phyloP scores from a whole-genome alignment of 1,284 basidiomycete species.

The Ustilago hordei region DNA sequence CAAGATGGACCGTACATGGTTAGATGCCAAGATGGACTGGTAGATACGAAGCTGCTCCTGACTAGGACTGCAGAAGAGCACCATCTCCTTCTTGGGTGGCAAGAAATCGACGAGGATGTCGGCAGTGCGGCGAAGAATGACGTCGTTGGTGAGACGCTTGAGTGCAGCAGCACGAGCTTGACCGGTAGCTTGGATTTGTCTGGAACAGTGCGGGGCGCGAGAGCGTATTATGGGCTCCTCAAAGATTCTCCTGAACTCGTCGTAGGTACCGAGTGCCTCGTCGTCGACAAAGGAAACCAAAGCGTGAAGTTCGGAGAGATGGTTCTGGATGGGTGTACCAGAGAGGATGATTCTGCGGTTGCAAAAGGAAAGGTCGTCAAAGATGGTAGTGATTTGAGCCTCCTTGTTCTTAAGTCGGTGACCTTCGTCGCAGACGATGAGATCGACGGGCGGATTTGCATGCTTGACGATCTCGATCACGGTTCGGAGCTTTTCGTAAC shows the following conservation, averaged over 20 bases:
- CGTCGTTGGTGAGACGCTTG: conserved; percentile 81
- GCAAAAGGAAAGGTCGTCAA: conserved; percentile 79
- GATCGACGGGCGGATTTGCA: conserved; percentile 80
- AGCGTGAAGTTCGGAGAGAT: conserved; percentile 92
- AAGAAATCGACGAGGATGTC: conserved; percentile 83
- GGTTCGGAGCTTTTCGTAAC: conserved; percentile 86
- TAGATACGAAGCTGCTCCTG: conserved; percentile 84
- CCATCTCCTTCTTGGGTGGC: conserved; percentile 83
- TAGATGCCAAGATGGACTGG: conserved; percentile 73
- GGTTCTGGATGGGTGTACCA: conserved; percentile 96
- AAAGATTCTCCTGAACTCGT: conserved; percentile 74
- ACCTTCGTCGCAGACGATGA: conserved; percentile 97
- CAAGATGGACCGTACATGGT: conserved; percentile 51
- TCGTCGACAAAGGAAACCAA: conserved; percentile 98
- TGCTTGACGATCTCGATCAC: conserved; percentile 56
- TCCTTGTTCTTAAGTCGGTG: conserved; percentile 92
- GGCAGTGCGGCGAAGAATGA: conserved; percentile 84
- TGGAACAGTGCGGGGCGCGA: conserved; percentile 80
- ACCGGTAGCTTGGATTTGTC: conserved; percentile 81
- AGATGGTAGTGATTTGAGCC: conserved; percentile 91
- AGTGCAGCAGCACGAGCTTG: conserved; percentile 74
- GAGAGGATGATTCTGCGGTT: conserved; percentile 83
- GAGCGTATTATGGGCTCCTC: conserved; percentile 90
- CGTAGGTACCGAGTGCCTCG: conserved; percentile 76
- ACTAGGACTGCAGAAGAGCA: conserved; percentile 39